phyloP scores from a whole-genome alignment of 129 eudicot species.

The Pittosporum tobira region DNA sequence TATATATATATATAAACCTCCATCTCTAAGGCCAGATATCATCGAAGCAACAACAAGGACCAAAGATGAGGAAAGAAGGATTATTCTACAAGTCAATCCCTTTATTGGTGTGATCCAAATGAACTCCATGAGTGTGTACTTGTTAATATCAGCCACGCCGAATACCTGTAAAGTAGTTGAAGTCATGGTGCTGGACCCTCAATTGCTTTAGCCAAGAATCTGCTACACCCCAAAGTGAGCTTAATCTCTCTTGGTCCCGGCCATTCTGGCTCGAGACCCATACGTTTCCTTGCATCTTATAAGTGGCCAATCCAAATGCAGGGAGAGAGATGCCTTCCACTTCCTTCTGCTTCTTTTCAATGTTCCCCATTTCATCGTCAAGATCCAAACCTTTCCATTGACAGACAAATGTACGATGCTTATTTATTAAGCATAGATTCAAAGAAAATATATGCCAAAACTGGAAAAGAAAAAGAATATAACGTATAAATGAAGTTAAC shows the following conservation, averaged over 20 bases:
- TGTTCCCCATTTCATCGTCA: conserved; percentile 36
- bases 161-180: conserved; percentile 60
- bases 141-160: conserved; percentile 40
- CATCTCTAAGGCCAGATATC: not conserved
- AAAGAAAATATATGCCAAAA: not conserved
- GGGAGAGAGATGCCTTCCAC: conserved; percentile 58
- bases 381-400: conserved; percentile 43
- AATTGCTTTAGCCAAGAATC: conserved; percentile 91
- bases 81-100: not conserved
- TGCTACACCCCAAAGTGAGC: conserved; percentile 65
- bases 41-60: not conserved
- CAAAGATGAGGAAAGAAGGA: not conserved
- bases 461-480: not conserved
- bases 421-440: not conserved
- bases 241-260: conserved; percentile 51
- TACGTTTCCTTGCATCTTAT: conserved; percentile 73
- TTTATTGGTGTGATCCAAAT: not conserved
- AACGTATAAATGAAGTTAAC: not conserved
- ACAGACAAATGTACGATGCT: not conserved
- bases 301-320: conserved; percentile 74
- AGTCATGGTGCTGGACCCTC: conserved; percentile 78
- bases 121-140: not conserved
- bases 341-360: conserved; percentile 32
- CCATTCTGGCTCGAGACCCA: conserved; percentile 54
- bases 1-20: not conserved